A percentile compares a stretch with the other conserved stretches of the same genome.
Conservation (phyloP, 108 stramenopile genomes). For the Bacterosira constricta region DNA sequence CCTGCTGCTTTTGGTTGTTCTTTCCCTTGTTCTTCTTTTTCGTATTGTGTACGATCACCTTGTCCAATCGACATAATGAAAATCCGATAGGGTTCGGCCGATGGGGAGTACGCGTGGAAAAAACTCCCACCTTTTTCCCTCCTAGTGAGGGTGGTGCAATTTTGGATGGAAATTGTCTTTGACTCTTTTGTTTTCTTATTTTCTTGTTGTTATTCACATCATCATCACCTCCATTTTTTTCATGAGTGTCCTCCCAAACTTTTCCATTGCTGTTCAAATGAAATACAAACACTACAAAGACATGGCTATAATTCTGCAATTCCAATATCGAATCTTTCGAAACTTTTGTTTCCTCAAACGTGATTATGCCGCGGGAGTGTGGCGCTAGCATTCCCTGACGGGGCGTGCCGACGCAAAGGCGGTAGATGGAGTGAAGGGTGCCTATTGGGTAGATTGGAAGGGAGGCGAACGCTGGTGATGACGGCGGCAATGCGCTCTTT, state of each 20-base stretch:
- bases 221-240: constrained; percentile 4
- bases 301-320: constrained; percentile 85
- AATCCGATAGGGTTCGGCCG: constrained; percentile 95
- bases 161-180: constrained; percentile 71
- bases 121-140: constrained; percentile 92
- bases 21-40: constrained; percentile 2
- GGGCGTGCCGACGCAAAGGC: constrained; percentile 91
- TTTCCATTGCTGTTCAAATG: constrained; percentile 91
- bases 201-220: background rate
- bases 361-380: constrained; percentile 70
- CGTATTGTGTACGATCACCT: constrained; percentile 38
- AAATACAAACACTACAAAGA: constrained; percentile 96
- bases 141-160: constrained; percentile 85
- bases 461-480: background rate
- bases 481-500: no score
- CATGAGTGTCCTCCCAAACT: constrained; percentile 31
- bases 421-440: constrained; percentile 71
- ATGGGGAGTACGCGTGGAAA: constrained; percentile 96
- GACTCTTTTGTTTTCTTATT: constrained; percentile 27
- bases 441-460: constrained; percentile 65
- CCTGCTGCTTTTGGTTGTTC: background rate
- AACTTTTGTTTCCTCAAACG: constrained; percentile 44
- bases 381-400: constrained; percentile 86
- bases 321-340: constrained; percentile 63
- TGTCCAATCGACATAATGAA: constrained; percentile 84